Evolutionary conservation across 2,329 filamentous ascomycete species (phyloP), one percentile per base, ranked within the genome.

Genomic region (Coniochaeta sp.): DNA sequence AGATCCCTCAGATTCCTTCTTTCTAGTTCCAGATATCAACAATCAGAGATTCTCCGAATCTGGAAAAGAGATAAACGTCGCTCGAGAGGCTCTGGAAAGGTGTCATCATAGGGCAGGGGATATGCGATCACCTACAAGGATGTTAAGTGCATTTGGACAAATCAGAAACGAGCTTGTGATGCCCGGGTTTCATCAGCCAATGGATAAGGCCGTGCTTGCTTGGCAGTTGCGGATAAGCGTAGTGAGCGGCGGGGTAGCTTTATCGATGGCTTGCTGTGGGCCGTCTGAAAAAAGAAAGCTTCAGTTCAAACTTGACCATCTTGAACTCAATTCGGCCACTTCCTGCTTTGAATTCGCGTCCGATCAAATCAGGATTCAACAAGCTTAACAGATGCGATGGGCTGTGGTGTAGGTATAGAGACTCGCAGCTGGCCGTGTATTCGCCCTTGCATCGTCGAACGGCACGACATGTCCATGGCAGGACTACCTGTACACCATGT

Each of bases 61-160:
- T 22, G 30, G 34, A 40, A 60, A 65, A 62, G 62, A 62, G 61
- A 50, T 30, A 19, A 22, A 62, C 59, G 60, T 63, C 24, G 19
- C 42, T 24, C 26, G 4, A 52, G 47, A 52, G 24, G 47, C 47
- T 52, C 47, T 30, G 22, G 47, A 30, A 52, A 26, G 26, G 12
- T 30, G 22, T 17, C 63, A 65, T 66, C 65, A 66, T 64, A 47
- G 17, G 54, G 54, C 61, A 63, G 64, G 63, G n/a, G 63, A 60
- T 60, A 44, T 26, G 58, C 55, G 64, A 66, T 67, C 65, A 55
- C 52, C 64, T 59, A 54, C 40, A 57, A 14, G 63, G 63, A 62
- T 64, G 38, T 24, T 60, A 55, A 60, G 56, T 17, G 40, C 7
- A 8, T 26, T 59, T n/a, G 55, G 52, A 30, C 64, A 57, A 66